A percentile compares a stretch with the other conserved stretches of the same genome.
Conservation (phyloP, 2,329 filamentous ascomycete species). For the Penicillium sp. region DNA sequence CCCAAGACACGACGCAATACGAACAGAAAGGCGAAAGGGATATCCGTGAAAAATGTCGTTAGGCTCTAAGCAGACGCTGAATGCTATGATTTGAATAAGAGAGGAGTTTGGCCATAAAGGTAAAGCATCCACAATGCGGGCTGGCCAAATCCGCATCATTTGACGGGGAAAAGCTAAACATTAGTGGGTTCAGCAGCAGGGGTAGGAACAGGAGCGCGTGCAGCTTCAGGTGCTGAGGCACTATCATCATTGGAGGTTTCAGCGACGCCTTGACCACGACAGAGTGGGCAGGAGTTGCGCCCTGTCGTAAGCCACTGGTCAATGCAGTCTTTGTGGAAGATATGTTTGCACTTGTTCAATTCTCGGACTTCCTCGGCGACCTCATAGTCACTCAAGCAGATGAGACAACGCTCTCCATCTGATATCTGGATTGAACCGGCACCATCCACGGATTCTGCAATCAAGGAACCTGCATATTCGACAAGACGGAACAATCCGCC, state of each 20-base stretch:
- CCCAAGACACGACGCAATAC: slow-evolving; percentile 11
- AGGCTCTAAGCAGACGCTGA: slow-evolving; percentile 30
- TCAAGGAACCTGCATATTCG: slow-evolving; percentile 40
- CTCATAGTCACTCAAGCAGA: slow-evolving; percentile 67
- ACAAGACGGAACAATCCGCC: slow-evolving; percentile 60
- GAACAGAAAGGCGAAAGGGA: slow-evolving; percentile 26
- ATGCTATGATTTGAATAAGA: slow-evolving; percentile 28
- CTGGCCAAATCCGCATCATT: not conserved
- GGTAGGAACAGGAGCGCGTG: slow-evolving; percentile 14
- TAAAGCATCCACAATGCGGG: not conserved
- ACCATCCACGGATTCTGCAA: slow-evolving; percentile 49
- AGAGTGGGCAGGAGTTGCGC: slow-evolving; percentile 40
- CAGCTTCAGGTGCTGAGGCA: slow-evolving; percentile 12
- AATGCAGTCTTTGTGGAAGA: slow-evolving; percentile 68
- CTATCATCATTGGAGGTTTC: slow-evolving; percentile 29
- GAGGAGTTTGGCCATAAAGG: slow-evolving; percentile 7
- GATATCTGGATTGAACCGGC: slow-evolving; percentile 34
- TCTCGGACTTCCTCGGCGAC: slow-evolving; percentile 59
- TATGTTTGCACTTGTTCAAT: slow-evolving; percentile 62
- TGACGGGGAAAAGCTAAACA: slow-evolving; percentile 2
- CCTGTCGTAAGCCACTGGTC: slow-evolving; percentile 68
- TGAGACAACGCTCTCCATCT: slow-evolving; percentile 60
- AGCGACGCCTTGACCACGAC: slow-evolving; percentile 42
- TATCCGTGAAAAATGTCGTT: slow-evolving; percentile 31
- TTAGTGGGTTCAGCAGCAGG: not conserved